phyloP scores from a whole-genome alignment of 257 asterid species.

The Apocynum venetum region DNA sequence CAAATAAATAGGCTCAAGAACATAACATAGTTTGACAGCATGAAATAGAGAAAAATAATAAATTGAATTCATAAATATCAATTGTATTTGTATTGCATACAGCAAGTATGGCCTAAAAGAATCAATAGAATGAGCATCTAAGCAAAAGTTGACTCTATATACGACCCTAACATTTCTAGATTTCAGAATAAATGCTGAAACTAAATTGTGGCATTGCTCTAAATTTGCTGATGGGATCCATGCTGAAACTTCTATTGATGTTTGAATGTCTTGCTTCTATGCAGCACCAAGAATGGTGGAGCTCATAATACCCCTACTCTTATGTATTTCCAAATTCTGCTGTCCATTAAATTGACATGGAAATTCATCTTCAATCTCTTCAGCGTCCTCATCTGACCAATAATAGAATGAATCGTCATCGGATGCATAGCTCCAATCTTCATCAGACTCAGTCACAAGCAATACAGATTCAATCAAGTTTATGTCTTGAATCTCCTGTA shows the following conservation, averaged over 20 bases:
- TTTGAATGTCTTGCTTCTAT: constrained; percentile 26
- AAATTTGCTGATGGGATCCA: constrained; percentile 19
- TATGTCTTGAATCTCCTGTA: constrained; percentile 51
- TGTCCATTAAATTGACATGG: constrained; percentile 32
- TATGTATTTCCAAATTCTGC: constrained; percentile 27
- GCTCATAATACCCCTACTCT: constrained; percentile 18
- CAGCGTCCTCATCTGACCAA: constrained; percentile 54
- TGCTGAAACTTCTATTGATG: constrained; percentile 26
- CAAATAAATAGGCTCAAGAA: not conserved
- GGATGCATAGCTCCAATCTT: constrained; percentile 39
- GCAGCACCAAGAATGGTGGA: constrained; percentile 30
- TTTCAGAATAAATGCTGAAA: constrained; percentile 54
- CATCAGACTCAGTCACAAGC: constrained; percentile 46
- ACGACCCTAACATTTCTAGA: constrained; percentile 31
- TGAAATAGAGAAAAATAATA: constrained; percentile 2
- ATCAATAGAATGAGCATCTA: not conserved
- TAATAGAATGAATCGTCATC: constrained; percentile 37
- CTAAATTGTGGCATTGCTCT: constrained; percentile 37
- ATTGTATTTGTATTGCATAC: constrained; percentile 1
- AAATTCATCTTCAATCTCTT: constrained; percentile 26
- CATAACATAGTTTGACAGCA: not conserved
- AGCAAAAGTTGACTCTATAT: constrained; percentile 27
- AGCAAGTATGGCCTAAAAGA: constrained; percentile 13
- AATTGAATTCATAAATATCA: constrained; percentile 7
- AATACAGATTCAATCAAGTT: constrained; percentile 41